Conservation (phyloP, 2,329 filamentous ascomycete genomes). For the Cordyceps fumosorosea region DNA sequence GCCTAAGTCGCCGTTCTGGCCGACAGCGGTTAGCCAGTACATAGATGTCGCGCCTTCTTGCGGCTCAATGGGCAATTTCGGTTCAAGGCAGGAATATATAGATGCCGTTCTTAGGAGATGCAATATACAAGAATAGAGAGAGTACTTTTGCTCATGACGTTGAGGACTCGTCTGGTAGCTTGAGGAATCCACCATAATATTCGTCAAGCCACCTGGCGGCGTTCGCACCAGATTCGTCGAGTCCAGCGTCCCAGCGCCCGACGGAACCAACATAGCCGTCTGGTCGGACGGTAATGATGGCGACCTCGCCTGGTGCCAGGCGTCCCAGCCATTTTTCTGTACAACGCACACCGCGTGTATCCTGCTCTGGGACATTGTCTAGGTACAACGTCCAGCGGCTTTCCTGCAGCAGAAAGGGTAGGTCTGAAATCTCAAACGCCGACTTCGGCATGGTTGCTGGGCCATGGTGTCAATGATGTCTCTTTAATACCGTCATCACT, state of each 20-base stretch:
- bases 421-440: constrained; percentile 57
- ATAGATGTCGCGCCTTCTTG: not conserved
- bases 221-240: constrained; percentile 43
- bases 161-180: constrained; percentile 31
- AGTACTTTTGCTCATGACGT: not conserved
- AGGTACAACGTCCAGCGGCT: constrained; percentile 69
- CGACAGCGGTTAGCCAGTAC: not conserved
- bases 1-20: not conserved
- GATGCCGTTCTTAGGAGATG: not conserved
- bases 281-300: constrained; percentile 61
- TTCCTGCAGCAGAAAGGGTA: constrained; percentile 55
- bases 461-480: not conserved
- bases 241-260: constrained; percentile 43
- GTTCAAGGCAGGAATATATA: not conserved
- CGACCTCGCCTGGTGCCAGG: constrained; percentile 49
- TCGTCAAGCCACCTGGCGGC: constrained; percentile 49
- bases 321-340: constrained; percentile 65
- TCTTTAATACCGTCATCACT: not conserved
- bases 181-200: constrained; percentile 49
- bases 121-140: not conserved
- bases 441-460: constrained; percentile 54
- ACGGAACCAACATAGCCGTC: constrained; percentile 70
- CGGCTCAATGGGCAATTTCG: not conserved
- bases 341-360: constrained; percentile 46
- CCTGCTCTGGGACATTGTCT: constrained; percentile 54